Percentiles rank a stretch among this genome's conserved stretches.
Conservation (phyloP, 352 stramenopile genomes). For the Phytophthora palmivora region DNA sequence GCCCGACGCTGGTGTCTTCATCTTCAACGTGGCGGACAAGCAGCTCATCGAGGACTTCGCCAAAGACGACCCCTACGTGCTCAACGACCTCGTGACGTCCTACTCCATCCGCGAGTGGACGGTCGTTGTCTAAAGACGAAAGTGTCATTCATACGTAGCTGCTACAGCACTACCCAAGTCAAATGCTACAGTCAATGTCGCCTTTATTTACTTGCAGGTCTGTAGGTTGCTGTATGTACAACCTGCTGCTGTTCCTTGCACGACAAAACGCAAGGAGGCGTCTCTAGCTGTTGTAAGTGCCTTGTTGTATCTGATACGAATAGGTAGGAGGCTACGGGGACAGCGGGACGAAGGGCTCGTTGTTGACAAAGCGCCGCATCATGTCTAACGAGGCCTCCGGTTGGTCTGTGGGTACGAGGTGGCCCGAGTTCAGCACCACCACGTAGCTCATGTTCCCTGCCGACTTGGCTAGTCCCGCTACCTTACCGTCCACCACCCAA, state of each 20-base stretch:
- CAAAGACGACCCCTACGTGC: slow-evolving; percentile 73
- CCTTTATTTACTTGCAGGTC: slow-evolving; percentile 29
- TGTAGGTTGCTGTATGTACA: slow-evolving; percentile 23
- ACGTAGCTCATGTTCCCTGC: slow-evolving; percentile 85
- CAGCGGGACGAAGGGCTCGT: slow-evolving; percentile 45
- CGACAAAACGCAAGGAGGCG: slow-evolving; percentile 15
- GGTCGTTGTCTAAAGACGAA: slow-evolving; percentile 72
- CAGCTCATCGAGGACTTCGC: slow-evolving; percentile 68
- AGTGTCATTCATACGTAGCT: too few species aligned
- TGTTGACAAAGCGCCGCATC: slow-evolving; percentile 79
- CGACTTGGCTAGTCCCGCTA: slow-evolving; percentile 74
- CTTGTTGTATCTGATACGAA: slow-evolving; percentile 3
- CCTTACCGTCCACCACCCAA: slow-evolving; percentile 66
- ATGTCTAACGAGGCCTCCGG: slow-evolving; percentile 78
- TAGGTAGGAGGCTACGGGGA: slow-evolving; percentile 16
- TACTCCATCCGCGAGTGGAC: slow-evolving; percentile 79
- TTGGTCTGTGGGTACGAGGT: slow-evolving; percentile 77
- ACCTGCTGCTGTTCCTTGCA: slow-evolving; percentile 14
- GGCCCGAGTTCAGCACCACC: slow-evolving; percentile 81
- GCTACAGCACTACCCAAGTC: not conserved
- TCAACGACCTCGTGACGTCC: slow-evolving; percentile 72
- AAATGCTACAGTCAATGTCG: slow-evolving; percentile 6
- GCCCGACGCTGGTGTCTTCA: slow-evolving; percentile 62
- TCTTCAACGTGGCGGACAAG: slow-evolving; percentile 71
- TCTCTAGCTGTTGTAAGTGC: slow-evolving; percentile 17